Evolutionary conservation across 1,139 yeast species (phyloP).

Genomic region (Yamadazyma conglobata): DNA sequence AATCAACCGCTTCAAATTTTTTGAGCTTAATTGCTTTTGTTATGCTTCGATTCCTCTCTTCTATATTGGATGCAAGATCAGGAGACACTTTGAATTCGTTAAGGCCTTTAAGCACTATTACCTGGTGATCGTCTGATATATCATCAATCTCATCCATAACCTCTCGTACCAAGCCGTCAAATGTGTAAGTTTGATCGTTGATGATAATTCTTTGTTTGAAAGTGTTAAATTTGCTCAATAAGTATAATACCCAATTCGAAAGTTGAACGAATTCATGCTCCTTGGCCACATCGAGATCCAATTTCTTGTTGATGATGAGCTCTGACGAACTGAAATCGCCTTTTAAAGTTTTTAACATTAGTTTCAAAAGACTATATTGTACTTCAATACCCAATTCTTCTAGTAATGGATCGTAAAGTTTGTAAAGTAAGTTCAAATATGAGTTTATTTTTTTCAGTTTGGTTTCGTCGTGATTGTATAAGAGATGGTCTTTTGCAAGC

Average conservation of each 20-base stretch:
- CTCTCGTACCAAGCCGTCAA: background rate
- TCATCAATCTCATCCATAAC: constrained; percentile 4
- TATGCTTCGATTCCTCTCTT: too few relatives aligned
- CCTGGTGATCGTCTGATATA: background rate
- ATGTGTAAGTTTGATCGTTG: background rate
- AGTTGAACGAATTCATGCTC: constrained; percentile 6
- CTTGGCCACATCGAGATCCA: constrained; percentile 8
- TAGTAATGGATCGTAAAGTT: constrained; percentile 32
- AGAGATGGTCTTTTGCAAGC: constrained; percentile 24
- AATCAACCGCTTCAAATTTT: constrained; percentile 8
- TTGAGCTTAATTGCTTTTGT: too few relatives aligned
- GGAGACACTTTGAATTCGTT: constrained; percentile 1
- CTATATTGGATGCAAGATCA: too few relatives aligned
- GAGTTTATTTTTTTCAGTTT: constrained; percentile 17
- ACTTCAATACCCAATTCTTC: constrained; percentile 26
- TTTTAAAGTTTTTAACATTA: constrained; percentile 8
- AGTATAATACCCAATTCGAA: constrained; percentile 10
- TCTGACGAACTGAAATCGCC: constrained; percentile 2
- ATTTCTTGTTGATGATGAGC: constrained; percentile 4
- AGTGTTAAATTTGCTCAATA: constrained; percentile 1
- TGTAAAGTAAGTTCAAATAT: constrained; percentile 26
- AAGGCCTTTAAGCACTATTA: constrained; percentile 4
- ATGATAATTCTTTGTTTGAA: background rate
- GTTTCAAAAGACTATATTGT: constrained; percentile 13
- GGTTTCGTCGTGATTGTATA: constrained; percentile 22